Percentiles rank a stretch among this genome's conserved stretches.
phyloP scores from a whole-genome alignment of 2,329 filamentous ascomycete species.

The Verticillium klebahnii region DNA sequence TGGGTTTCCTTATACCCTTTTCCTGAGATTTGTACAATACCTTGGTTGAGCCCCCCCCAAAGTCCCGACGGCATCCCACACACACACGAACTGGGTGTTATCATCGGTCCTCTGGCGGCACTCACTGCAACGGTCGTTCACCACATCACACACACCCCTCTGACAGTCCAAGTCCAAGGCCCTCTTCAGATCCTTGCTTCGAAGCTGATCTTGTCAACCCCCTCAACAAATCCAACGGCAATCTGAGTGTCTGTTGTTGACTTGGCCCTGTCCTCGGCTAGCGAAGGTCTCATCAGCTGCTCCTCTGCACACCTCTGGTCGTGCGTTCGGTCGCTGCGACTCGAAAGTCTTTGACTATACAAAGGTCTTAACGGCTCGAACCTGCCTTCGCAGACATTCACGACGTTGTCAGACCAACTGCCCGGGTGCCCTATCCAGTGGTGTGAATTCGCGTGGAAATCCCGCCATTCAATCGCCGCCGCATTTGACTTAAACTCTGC shows the following conservation, averaged over 20 bases:
- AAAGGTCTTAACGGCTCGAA: background rate
- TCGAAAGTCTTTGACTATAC: background rate
- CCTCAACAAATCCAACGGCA: background rate
- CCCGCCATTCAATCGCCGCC: too few relatives aligned
- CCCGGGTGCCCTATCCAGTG: background rate
- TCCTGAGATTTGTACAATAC: constrained; percentile 1
- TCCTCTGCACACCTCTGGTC: background rate
- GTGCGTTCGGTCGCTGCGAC: background rate
- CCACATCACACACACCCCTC: background rate
- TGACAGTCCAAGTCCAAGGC: background rate
- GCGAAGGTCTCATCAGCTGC: background rate
- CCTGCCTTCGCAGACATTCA: background rate
- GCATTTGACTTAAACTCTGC: background rate
- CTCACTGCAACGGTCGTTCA: background rate
- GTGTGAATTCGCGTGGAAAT: background rate
- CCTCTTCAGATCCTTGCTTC: background rate
- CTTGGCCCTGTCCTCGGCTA: background rate
- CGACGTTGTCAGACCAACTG: background rate
- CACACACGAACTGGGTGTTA: constrained; percentile 3
- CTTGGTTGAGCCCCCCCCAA: background rate
- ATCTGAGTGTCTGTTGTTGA: background rate
- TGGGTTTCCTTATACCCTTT: constrained; percentile 4
- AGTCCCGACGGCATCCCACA: background rate
- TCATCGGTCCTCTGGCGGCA: constrained; percentile 1
- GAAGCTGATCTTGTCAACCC: background rate